A percentile compares a stretch with the other conserved stretches of the same genome.
phyloP scores from a whole-genome alignment of 257 asterid genomes.

The Ehretia macrophylla region DNA sequence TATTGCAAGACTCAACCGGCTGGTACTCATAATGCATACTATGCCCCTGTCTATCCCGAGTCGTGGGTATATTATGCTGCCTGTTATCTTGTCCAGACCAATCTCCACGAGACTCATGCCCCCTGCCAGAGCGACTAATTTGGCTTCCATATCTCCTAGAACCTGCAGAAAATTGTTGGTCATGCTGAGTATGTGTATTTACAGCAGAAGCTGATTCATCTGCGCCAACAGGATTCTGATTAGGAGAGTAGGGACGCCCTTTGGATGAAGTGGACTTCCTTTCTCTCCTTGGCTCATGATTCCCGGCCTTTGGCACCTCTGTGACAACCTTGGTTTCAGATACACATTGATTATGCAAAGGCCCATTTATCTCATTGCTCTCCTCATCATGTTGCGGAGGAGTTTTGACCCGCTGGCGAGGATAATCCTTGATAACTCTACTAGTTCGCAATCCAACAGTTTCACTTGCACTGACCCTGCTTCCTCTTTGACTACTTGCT shows the following conservation, averaged over 20 bases:
- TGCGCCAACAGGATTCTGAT: conserved; percentile 37
- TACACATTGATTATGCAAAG: conserved; percentile 27
- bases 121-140: conserved; percentile 34
- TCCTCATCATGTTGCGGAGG: conserved; percentile 25
- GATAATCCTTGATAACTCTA: conserved; percentile 36
- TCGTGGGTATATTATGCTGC: not conserved
- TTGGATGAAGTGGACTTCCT: conserved; percentile 38
- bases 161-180: conserved; percentile 20
- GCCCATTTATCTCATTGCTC: conserved; percentile 17
- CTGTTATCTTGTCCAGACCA: conserved; percentile 34
- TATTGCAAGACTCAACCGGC: conserved; percentile 62
- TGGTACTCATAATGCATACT: conserved; percentile 70
- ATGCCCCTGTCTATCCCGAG: conserved; percentile 57
- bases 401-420: conserved; percentile 28
- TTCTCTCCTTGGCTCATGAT: conserved; percentile 40
- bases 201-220: conserved; percentile 29
- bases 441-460: conserved; percentile 29
- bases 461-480: conserved; percentile 32
- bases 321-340: conserved; percentile 19
- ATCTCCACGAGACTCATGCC: conserved; percentile 51
- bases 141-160: conserved; percentile 41
- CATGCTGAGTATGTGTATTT: conserved; percentile 27
- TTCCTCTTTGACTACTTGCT: conserved; percentile 36
- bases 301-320: conserved; percentile 28
- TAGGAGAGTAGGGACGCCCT: conserved; percentile 50